phyloP scores from a whole-genome alignment of 257 asterid species.

The Anisodus acutangulus region DNA sequence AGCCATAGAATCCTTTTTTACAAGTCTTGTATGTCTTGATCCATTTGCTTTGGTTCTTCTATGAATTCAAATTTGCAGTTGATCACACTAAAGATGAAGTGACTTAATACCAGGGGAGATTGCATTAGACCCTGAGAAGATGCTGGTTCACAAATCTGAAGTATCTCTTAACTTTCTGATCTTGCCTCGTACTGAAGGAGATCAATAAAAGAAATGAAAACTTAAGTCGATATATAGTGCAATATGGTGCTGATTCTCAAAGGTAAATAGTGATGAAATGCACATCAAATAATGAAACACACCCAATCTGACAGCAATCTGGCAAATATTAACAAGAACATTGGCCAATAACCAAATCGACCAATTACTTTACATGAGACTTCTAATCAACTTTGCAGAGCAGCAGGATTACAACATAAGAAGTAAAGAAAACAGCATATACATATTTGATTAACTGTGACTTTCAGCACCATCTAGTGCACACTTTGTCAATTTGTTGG shows the following conservation, averaged over 20 bases:
- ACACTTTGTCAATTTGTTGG: not conserved
- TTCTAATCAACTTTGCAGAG: not conserved
- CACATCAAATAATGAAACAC: not conserved
- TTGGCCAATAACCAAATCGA: not conserved
- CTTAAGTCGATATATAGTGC: not conserved
- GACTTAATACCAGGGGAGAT: no score
- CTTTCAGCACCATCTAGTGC: conserved; percentile 21
- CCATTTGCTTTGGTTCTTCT: no score
- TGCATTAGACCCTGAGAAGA: not conserved
- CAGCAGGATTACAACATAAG: not conserved
- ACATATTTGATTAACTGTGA: conserved; percentile 18
- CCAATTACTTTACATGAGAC: conserved; percentile 18
- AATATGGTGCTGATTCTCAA: not conserved
- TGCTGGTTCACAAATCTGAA: not conserved
- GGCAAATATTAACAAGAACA: conserved; percentile 29
- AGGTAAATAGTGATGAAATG: not conserved
- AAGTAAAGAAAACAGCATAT: conserved; percentile 1
- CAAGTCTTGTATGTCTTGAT: no score
- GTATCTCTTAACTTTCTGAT: not conserved
- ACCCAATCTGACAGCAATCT: conserved; percentile 15
- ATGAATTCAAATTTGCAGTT: no score
- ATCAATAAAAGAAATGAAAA: not conserved
- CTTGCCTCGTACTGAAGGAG: not conserved
- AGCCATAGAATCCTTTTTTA: no score
- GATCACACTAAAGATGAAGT: no score